These are phyloP conservation scores for Haplographium delicatum DNA, from an alignment of 495 filamentous ascomycete genomes.

Conservation along the genomic window DNA sequence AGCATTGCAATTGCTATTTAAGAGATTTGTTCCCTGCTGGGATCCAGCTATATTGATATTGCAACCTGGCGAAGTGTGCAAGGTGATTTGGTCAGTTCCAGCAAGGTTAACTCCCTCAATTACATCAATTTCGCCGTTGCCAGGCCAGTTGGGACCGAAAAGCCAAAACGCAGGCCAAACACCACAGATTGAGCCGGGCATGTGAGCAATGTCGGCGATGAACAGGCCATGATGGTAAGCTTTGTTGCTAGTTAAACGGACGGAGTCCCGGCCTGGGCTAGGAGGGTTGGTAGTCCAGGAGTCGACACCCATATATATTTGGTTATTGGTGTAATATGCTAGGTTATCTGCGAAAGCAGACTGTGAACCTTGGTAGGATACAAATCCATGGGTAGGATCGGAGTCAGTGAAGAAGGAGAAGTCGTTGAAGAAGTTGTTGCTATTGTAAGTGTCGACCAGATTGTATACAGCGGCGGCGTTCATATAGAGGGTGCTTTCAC, in stretches of 20 bases:
- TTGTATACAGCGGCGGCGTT: conserved; percentile 16
- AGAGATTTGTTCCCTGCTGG: conserved; percentile 42
- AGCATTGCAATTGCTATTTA: conserved; percentile 50
- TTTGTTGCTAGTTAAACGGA: conserved; percentile 65
- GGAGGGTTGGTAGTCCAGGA: conserved; percentile 25
- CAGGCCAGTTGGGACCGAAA: conserved; percentile 67
- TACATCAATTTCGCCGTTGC: conserved; percentile 82
- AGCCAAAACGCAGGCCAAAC: conserved; percentile 35
- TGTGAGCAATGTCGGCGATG: conserved; percentile 69
- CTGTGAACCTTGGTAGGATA: conserved; percentile 45
- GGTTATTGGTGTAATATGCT: conserved; percentile 42
- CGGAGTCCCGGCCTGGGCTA: conserved; percentile 55
- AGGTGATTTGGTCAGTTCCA: conserved; percentile 59
- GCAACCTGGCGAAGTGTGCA: conserved; percentile 69
- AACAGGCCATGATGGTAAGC: conserved; percentile 66
- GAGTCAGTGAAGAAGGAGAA: conserved; percentile 47
- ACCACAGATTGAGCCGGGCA: conserved; percentile 51
- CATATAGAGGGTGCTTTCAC: not conserved
- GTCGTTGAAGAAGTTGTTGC: conserved; percentile 44
- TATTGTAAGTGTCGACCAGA: conserved; percentile 13
- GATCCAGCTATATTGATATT: conserved; percentile 37
- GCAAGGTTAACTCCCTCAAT: conserved; percentile 79
- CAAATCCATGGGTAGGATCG: conserved; percentile 68
- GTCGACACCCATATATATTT: conserved; percentile 54
- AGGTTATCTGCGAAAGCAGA: conserved; percentile 37